Evolutionary conservation across 2,329 filamentous ascomycete genomes (phyloP), one percentile per base, ranked within the genome.

Genomic region (Laburnicola sp.): DNA sequence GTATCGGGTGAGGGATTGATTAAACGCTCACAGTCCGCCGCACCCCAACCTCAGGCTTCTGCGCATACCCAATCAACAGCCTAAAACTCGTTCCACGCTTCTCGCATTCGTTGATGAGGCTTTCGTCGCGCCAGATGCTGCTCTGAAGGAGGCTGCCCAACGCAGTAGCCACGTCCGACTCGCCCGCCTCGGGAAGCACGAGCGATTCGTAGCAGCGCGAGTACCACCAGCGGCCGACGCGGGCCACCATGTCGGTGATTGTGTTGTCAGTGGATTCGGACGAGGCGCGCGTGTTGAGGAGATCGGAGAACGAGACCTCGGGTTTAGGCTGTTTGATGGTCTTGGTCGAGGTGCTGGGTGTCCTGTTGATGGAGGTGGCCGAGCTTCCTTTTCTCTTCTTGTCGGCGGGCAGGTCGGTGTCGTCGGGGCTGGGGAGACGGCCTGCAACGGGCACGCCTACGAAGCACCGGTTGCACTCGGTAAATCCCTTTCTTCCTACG

Each of bases 201-300:
- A 82, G 80, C 50, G 82, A 84, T 74, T 97, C 93, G 70, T 97
- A 97, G 77, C 93, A 97, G 45, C 88, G 85, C 7, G 85, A 89
- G 74, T 96, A 97, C 94, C 94, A 99, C 91, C 93, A 97, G 37
- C 94, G 83, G 2, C 91, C 93, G 8, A 97, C 93, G 56, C 86
- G 87, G 11, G 91, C 88, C 22, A 97, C 91, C 80, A 96, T 96
- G 66, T 90, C 92, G 10, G 91, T 90, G 66, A 97, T 96, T 59
- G 85, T 87, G 66, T 91, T 89, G 60, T 96, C 91, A 22, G 88
- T 74, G 22, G 68, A 70, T n/a, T 70, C 69, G 23, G 68, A 70
- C 34, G 59, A 62, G 6, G 62, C 58, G 55, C 64, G 63, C 22
- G 55, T 54, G 41, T 67, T 69, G 45, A 73, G 65, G 22, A 73